phyloP scores from a whole-genome alignment of 202 grass and related monocot genomes.

The Carex arenaria region DNA sequence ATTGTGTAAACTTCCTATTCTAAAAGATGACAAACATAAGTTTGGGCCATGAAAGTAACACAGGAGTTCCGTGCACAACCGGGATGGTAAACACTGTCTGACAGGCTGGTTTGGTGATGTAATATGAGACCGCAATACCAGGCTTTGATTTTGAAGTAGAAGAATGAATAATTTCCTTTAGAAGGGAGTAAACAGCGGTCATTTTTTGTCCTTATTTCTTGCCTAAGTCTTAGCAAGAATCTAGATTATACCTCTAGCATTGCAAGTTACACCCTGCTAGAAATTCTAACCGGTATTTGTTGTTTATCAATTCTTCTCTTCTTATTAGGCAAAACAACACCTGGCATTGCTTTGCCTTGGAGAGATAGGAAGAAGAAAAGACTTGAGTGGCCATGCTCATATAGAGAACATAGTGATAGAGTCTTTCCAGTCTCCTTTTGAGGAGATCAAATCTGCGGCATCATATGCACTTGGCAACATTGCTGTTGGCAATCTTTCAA shows the following conservation, averaged over 20 bases:
- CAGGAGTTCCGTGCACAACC: background rate
- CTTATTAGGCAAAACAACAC: conserved; percentile 85
- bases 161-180: background rate
- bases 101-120: background rate
- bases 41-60: background rate
- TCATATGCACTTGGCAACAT: conserved; percentile 99
- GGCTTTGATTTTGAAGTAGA: background rate
- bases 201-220: background rate
- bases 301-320: conserved; percentile 1
- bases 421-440: conserved; percentile 98
- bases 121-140: background rate
- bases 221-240: background rate
- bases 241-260: background rate
- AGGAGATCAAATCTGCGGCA: conserved; percentile 98
- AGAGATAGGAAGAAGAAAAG: conserved; percentile 94
- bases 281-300: background rate
- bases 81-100: background rate
- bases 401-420: conserved; percentile 99
- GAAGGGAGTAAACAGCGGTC: background rate
- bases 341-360: conserved; percentile 94
- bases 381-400: conserved; percentile 75
- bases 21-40: background rate
- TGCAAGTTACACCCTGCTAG: background rate
- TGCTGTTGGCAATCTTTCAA: conserved; percentile 96
- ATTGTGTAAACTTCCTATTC: background rate